Evolutionary conservation across 441 rosid genomes (phyloP).

Genomic region (Jatropha multifida): DNA sequence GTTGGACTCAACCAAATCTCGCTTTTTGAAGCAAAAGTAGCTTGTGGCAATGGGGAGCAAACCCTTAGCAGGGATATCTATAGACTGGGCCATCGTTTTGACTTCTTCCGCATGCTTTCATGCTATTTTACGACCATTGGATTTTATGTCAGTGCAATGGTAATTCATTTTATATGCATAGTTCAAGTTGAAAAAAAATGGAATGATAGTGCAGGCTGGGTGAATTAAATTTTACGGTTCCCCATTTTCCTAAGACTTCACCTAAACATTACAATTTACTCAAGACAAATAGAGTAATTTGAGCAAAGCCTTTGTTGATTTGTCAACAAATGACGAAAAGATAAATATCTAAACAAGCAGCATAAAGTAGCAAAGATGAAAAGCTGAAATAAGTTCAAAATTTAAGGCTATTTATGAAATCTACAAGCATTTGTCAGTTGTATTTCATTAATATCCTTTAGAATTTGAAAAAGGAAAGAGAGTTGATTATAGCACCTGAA

Average conservation of each 20-base stretch:
- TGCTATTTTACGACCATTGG: slow-evolving; percentile 85
- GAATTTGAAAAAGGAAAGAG: no score
- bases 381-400: no score
- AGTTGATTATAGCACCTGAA: no score
- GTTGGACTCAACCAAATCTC: slow-evolving; percentile 96
- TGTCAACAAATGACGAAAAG: no score
- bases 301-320: no score
- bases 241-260: background rate
- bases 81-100: slow-evolving; percentile 90
- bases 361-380: no score
- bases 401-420: no score
- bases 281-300: no score
- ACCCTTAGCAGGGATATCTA: slow-evolving; percentile 87
- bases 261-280: no score
- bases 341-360: no score
- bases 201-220: background rate
- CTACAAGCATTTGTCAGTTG: no score
- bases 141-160: slow-evolving; percentile 83
- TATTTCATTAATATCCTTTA: no score
- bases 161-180: slow-evolving; percentile 34
- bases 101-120: slow-evolving; percentile 95
- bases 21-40: slow-evolving; percentile 96
- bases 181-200: slow-evolving; percentile 1
- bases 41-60: slow-evolving; percentile 97
- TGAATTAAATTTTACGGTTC: background rate